Base-by-base conservation (phyloP, 345 rosid genomes). In the Schrenkiella parvula region DNA sequence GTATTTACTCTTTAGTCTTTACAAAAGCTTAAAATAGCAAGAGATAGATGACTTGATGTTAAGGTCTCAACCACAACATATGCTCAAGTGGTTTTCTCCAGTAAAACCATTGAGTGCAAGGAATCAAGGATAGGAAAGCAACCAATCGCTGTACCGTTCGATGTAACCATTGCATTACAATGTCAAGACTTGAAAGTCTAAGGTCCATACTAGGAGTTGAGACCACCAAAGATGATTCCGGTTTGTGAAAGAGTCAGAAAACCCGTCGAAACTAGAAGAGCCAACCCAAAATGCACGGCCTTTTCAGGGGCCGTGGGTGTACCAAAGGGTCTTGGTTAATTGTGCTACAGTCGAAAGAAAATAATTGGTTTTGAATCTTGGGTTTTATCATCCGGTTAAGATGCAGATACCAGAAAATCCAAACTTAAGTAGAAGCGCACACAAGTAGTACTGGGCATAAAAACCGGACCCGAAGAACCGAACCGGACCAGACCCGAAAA, bases 251-350 rank as follows among this genome's bases (percentile, higher is more conserved):
- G 82, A 70, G 89, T 95, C 14, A 78, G 1, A 55, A 89, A 89
- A 70, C 84, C 48, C 2, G 34, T 82, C 13, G 95, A 95, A 58
- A 85, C 93, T 21, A 77, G 95, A 83, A 89, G 96, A 72, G 99
- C 97, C 51, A 91, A 89, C n/a, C n/a, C 72, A 90, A 95, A 82
- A 91, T 91, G 96, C 97, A 91, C 19, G 96, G 99, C 26, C 97
- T 95, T 73, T 95, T 91, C 87, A 95, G 99, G 99, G n/a, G n/a
- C n/a, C n/a, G 4, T 25, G 28, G 28, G 4, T 2, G 2, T 25
- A 25, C 4, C 28, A 25, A 25, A 25, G 28, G n/a, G n/a, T n/a
- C n/a, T n/a, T n/a, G n/a, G n/a, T n/a, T n/a, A n/a, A n/a, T n/a
- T n/a, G n/a, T n/a, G 28, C 28, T 25, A 25, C 28, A 25, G 28